Evolutionary conservation across 73 alveolate genomes (phyloP), one percentile per base, ranked within the genome.

Genomic region (Uronychia binucleata): DNA sequence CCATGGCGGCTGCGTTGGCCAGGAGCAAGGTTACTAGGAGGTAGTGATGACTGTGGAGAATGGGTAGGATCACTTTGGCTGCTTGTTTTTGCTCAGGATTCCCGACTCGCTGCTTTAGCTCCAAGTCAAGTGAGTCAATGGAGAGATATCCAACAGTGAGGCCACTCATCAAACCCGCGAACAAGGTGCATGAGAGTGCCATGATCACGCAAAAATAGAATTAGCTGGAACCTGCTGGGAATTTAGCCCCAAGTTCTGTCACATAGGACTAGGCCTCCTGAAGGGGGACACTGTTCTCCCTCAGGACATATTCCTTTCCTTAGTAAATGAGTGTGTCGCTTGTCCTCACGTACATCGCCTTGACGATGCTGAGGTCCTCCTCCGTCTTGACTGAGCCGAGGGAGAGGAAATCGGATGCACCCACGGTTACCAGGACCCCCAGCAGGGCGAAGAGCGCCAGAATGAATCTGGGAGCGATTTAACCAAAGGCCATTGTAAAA

Each of bases 1-100:
- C 99, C 96, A 97, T 93, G 1, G 99, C 99, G 75, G 90, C 81
- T 35, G 99, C 98, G 92, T 97, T 97, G 32, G 98, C 96, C 0
- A 97, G 92, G n/a, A 97, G 91, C 57, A 97, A 92, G 74, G 99
- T 97, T 11, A 97, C 99, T 59, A 96, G 86, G 33, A 97, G 89
- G 90, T 96, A 96, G 88, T 96, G 99, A 67, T 97, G 99, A 91
- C 95, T 89, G 57, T 91, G 81, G n/a, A 97, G 94, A 27, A 97
- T 90, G 59, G 96, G 97, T 74, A 92, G 92, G 14, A 97, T 86
- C 77, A 82, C 78, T 46, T 46, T 46, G 67, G 67, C 67, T 11
- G 67, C 67, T 46, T 46, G 67, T 19, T 46, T 11, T 11, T 11
- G 67, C 67, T 46, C 5, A 11, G 5, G 5, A 19, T 46, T 19